phyloP scores from a whole-genome alignment of 108 stramenopile species.

The Nannochloropsis granulata region DNA sequence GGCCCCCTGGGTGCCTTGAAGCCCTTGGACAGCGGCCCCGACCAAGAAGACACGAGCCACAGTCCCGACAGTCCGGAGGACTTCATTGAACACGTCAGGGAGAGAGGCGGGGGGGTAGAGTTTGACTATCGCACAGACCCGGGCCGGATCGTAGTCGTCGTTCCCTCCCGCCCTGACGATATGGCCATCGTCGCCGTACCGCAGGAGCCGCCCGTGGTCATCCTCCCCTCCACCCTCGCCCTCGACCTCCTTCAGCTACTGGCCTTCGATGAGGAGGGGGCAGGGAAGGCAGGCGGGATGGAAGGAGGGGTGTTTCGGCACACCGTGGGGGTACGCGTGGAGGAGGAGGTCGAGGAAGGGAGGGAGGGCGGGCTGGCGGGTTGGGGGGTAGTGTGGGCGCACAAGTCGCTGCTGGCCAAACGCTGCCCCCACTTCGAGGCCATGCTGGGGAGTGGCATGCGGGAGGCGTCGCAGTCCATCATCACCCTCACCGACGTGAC shows the following conservation, averaged over 20 bases:
- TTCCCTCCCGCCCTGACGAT: neutral
- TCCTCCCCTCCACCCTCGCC: neutral
- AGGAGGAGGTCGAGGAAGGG: neutral
- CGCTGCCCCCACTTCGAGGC: neutral
- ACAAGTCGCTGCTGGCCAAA: neutral
- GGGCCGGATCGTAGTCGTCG: neutral
- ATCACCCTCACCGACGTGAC: constrained; percentile 4
- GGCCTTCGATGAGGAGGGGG: neutral
- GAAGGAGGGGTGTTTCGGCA: neutral
- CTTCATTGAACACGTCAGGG: no score
- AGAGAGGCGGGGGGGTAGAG: no score
- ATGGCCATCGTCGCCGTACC: neutral
- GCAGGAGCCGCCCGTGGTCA: neutral
- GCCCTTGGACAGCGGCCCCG: no score
- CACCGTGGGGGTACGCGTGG: neutral
- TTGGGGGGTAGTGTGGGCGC: neutral
- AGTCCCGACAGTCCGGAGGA: no score
- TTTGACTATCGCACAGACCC: neutral
- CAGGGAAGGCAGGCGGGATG: neutral
- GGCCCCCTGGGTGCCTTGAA: no score
- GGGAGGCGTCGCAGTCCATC: neutral
- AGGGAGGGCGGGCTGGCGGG: neutral
- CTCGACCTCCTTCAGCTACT: neutral
- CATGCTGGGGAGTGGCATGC: constrained; percentile 5
- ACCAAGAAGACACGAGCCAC: no score